A percentile compares a stretch with the other conserved stretches of the same genome.
Conservation (phyloP, 1,139 yeast genomes). For the Geotrichum phurueaensis region DNA sequence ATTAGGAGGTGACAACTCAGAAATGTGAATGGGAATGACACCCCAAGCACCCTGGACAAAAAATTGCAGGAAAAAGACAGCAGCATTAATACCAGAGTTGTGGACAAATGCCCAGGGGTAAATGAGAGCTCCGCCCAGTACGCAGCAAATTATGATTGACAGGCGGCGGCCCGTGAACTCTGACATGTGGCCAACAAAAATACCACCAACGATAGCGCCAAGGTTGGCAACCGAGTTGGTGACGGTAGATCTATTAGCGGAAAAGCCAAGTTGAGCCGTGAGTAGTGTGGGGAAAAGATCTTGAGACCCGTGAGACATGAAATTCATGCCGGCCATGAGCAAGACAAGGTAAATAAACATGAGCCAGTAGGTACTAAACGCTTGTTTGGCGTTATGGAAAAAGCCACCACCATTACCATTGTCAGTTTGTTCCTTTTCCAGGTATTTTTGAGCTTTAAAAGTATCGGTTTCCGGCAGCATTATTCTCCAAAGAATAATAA, state of each 20-base stretch:
- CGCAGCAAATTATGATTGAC: constrained; percentile 51
- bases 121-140: constrained; percentile 60
- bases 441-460: constrained; percentile 37
- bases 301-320: constrained; percentile 69
- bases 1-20: constrained; percentile 74
- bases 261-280: constrained; percentile 47
- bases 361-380: constrained; percentile 37
- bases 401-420: constrained; percentile 39
- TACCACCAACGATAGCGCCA: constrained; percentile 66
- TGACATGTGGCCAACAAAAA: constrained; percentile 55
- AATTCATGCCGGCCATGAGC: constrained; percentile 60
- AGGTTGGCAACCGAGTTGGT: constrained; percentile 64
- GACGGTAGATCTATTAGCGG: constrained; percentile 52
- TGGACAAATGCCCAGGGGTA: constrained; percentile 67
- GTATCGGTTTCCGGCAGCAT: constrained; percentile 56
- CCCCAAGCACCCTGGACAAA: constrained; percentile 90
- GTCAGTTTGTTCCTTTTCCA: constrained; percentile 43
- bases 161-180: constrained; percentile 58
- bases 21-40: constrained; percentile 68
- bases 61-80: constrained; percentile 72
- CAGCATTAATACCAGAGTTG: constrained; percentile 60
- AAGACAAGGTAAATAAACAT: constrained; percentile 46
- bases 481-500: constrained; percentile 51
- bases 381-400: constrained; percentile 28
- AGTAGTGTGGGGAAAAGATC: constrained; percentile 66